phyloP scores from a whole-genome alignment of 305 asterid species.

The Fraxinus angustifolia region DNA sequence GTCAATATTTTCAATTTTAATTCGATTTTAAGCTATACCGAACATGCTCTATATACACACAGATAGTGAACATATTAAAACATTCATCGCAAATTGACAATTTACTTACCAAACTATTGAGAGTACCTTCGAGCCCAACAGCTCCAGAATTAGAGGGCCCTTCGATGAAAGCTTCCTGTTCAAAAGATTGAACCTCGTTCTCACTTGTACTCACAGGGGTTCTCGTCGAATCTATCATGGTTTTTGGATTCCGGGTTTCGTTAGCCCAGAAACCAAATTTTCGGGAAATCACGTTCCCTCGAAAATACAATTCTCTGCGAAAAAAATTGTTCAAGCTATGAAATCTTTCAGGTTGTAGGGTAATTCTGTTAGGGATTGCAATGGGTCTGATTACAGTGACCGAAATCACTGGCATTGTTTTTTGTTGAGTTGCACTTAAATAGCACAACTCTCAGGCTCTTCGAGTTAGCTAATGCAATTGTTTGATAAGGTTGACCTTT shows the following conservation, averaged over 20 bases:
- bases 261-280: slow-evolving; percentile 23
- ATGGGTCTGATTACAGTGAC: slow-evolving; percentile 22
- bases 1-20: no score
- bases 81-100: not conserved
- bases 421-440: not conserved
- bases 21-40: no score
- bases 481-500: not conserved
- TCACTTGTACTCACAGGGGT: slow-evolving; percentile 23
- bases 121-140: slow-evolving; percentile 45
- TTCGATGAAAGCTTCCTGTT: slow-evolving; percentile 47
- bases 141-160: slow-evolving; percentile 27
- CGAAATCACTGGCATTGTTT: slow-evolving; percentile 25
- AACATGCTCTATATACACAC: not conserved
- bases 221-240: slow-evolving; percentile 25
- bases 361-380: not conserved
- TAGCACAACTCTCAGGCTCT: not conserved
- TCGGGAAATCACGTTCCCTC: slow-evolving; percentile 7
- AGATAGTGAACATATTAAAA: not conserved
- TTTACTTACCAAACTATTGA: slow-evolving; percentile 55
- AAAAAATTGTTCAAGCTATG: slow-evolving; percentile 20
- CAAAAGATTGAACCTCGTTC: slow-evolving; percentile 38
- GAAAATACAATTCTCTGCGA: slow-evolving; percentile 24
- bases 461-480: not conserved
- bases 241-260: slow-evolving; percentile 6
- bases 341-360: slow-evolving; percentile 10